These are phyloP conservation scores for Rubia yunnanensis DNA, from an alignment of 257 asterid genomes.

Conservation along the genomic window DNA sequence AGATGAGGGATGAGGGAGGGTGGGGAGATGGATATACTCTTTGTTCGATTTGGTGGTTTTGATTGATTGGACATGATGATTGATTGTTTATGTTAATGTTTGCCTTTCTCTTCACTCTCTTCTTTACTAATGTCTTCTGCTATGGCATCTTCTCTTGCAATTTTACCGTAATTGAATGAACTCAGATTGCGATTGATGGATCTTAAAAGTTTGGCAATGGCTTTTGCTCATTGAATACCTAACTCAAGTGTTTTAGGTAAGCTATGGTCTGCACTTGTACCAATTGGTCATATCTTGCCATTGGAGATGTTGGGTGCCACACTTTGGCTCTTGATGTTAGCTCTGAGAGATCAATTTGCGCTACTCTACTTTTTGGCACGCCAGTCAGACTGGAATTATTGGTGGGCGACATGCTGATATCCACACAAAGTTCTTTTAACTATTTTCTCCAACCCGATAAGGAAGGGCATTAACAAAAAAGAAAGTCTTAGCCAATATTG, in stretches of 20 bases:
- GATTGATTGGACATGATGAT: slow-evolving; percentile 7
- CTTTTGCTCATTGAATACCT: neutral
- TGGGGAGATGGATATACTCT: neutral
- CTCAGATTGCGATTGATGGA: neutral
- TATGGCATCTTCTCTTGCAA: neutral
- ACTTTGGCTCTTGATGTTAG: neutral
- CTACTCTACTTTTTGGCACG: too few species aligned
- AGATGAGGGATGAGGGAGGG: slow-evolving; percentile 3
- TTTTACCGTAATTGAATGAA: neutral
- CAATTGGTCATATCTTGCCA: neutral
- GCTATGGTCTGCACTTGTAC: neutral
- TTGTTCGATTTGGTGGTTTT: slow-evolving; percentile 3
- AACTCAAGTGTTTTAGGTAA: neutral
- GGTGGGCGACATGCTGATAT: too few species aligned
- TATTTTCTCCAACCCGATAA: too few species aligned
- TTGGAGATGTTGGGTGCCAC: too few species aligned
- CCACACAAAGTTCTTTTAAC: too few species aligned
- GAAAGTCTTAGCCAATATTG: too few species aligned
- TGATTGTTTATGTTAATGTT: neutral
- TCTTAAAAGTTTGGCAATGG: neutral
- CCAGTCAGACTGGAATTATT: too few species aligned
- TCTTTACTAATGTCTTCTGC: neutral
- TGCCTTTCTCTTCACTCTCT: neutral
- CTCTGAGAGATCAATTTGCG: too few species aligned
- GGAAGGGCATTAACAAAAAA: too few species aligned